These are phyloP conservation scores for Sparassis latifolia DNA, from an alignment of 1,284 basidiomycete species.

Conservation along the genomic window DNA sequence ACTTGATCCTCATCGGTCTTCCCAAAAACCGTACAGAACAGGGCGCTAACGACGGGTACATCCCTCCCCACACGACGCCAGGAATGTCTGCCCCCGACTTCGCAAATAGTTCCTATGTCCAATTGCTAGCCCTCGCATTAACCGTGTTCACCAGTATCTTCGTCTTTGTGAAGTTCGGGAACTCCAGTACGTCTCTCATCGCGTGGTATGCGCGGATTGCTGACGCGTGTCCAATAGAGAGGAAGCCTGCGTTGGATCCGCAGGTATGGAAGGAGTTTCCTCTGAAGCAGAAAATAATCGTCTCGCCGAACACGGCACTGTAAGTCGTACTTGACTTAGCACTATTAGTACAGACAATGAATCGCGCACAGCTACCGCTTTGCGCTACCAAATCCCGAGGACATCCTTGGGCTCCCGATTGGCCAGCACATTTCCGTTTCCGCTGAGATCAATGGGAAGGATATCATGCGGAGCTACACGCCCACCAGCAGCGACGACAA, in stretches of 20 bases:
- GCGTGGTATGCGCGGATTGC: not conserved
- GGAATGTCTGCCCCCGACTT: conserved; percentile 3
- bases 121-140: conserved; percentile 32
- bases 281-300: conserved; percentile 72
- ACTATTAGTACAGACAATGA: not conserved
- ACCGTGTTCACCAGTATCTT: conserved; percentile 29
- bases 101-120: conserved; percentile 21
- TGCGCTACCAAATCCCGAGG: conserved; percentile 64
- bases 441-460: conserved; percentile 89
- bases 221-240: conserved; percentile 30
- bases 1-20: conserved; percentile 60
- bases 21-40: conserved; percentile 23
- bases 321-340: conserved; percentile 32
- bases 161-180: conserved; percentile 40
- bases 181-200: conserved; percentile 17
- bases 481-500: conserved; percentile 92
- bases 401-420: conserved; percentile 88
- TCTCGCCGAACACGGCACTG: conserved; percentile 96
- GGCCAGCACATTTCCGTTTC: conserved; percentile 94
- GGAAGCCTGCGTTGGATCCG: conserved; percentile 67
- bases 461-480: conserved; percentile 89
- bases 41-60: not conserved
- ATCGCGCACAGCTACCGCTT: conserved; percentile 76
- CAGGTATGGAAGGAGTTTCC: conserved; percentile 79
- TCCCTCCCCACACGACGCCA: conserved; percentile 3